Evolutionary conservation across 768 basidiomycete species (phyloP).

Genomic region (Suillus occidentalis): DNA sequence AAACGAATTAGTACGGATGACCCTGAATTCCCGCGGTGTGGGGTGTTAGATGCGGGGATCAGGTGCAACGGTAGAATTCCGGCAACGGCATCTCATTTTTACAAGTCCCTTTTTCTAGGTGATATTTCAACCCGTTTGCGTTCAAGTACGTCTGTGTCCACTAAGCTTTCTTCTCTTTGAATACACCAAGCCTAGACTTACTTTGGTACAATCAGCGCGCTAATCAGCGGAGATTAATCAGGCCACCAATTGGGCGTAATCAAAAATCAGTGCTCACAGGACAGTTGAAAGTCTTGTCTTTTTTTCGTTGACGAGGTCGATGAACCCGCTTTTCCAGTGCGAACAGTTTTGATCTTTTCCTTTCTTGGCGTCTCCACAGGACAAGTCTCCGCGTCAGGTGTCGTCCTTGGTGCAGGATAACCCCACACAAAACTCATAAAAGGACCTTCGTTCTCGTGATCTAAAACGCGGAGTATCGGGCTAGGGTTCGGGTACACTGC

Average conservation of each 20-base stretch:
- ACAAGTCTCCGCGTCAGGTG: background rate
- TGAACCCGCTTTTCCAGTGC: background rate
- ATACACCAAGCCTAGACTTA: conserved; percentile 22
- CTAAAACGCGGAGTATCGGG: conserved; percentile 5
- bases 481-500: conserved; percentile 30
- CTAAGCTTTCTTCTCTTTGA: background rate
- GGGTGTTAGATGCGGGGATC: too few species aligned
- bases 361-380: background rate
- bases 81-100: conserved; percentile 33
- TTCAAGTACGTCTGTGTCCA: conserved; percentile 54
- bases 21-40: conserved; percentile 6
- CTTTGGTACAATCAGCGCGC: conserved; percentile 54
- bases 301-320: conserved; percentile 16
- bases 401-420: background rate
- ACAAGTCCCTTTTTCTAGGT: conserved; percentile 67
- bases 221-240: conserved; percentile 19
- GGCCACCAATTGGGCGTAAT: conserved; percentile 6
- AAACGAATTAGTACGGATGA: too few species aligned
- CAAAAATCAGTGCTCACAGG: conserved; percentile 37
- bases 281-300: conserved; percentile 50
- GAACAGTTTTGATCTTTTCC: background rate
- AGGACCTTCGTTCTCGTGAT: conserved; percentile 39
- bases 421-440: conserved; percentile 46
- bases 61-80: conserved; percentile 4
- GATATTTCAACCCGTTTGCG: conserved; percentile 68